Base-by-base conservation (phyloP, 2,329 filamentous ascomycete species). In the Samsoniella hepiali region DNA sequence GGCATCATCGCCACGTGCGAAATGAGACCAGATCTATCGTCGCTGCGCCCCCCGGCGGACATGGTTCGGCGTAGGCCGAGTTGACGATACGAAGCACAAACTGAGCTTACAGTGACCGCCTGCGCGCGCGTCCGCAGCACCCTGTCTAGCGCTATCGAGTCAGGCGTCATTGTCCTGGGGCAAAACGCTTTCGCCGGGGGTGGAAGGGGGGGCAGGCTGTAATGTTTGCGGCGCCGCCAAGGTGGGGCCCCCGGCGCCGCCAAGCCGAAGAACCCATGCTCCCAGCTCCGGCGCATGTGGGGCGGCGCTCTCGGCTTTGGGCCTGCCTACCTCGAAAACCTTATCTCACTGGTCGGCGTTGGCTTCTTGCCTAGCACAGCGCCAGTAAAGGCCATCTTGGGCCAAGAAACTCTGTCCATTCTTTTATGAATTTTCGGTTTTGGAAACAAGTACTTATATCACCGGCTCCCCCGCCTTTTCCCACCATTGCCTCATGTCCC, bases 371-470 rank as follows among this genome's bases (percentile, higher is more conserved):
- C 22, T 22, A 22, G 22, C 22, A 22, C 22, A 22, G 22, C 22
- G 22, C 22, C 22, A 22, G 22, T 22, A 22, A 57, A 57, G 54
- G 53, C 38, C 40, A 57, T 57, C 54, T 45, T 17, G 55, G 36
- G 34, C 8, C 8, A 36, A 36, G 22, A 55, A 47, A 58, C 44
- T 58, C 55, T 58, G 32, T 38, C 15, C 29, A 47, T 27, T 3
- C 29, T 40, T 17, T 56, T 27, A 13, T 34, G 40, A 22, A 22
- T 32, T 42, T 57, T 45, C 45, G 11, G 45, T 22, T 15, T n/a
- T 34, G 15, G 6, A 11, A 57, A 47, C 49, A 45, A 61, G 31
- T 61, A 61, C 58, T 61, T 61, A 61, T 51, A 60, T 32, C 13
- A 42, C 34, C 36, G 36, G 6, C 22, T 53, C 27, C 58, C 45